These are phyloP conservation scores for Thozetella sp. DNA, from an alignment of 495 filamentous ascomycete species.

Conservation along the genomic window DNA sequence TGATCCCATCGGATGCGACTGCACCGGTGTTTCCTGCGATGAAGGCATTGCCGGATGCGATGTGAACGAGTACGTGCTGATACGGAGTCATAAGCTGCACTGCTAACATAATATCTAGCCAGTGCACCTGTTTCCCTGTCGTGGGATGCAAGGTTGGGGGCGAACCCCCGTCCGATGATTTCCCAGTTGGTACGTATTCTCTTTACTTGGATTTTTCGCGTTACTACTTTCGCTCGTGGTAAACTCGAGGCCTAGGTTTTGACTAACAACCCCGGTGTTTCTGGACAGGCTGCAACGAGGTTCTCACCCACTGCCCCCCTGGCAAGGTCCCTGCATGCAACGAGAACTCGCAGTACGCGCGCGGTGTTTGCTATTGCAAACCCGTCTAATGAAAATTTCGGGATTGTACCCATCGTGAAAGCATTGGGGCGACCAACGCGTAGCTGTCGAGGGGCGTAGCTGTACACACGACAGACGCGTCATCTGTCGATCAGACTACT, in stretches of 20 bases:
- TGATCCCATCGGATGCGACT: not conserved
- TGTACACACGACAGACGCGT: no score
- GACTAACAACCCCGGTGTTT: no score
- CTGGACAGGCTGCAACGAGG: not conserved
- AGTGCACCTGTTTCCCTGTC: not conserved
- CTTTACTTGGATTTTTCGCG: not conserved
- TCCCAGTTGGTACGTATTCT: not conserved
- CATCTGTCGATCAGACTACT: no score
- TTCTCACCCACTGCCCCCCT: not conserved
- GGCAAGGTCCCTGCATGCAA: not conserved
- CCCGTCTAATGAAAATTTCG: no score
- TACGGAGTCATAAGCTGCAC: no score
- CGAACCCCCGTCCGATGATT: no score
- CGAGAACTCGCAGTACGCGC: not conserved
- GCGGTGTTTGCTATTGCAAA: not conserved
- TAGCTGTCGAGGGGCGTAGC: no score
- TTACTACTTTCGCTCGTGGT: no score
- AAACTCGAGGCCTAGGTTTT: no score
- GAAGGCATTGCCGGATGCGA: not conserved
- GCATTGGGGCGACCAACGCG: no score
- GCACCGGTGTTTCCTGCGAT: not conserved
- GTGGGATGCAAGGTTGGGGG: not conserved
- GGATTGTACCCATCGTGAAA: no score
- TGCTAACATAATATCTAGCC: not conserved
- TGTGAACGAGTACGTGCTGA: not conserved